These are phyloP conservation scores for Rhodamnia rubescens DNA, from an alignment of 345 rosid genomes.

Conservation along the genomic window DNA sequence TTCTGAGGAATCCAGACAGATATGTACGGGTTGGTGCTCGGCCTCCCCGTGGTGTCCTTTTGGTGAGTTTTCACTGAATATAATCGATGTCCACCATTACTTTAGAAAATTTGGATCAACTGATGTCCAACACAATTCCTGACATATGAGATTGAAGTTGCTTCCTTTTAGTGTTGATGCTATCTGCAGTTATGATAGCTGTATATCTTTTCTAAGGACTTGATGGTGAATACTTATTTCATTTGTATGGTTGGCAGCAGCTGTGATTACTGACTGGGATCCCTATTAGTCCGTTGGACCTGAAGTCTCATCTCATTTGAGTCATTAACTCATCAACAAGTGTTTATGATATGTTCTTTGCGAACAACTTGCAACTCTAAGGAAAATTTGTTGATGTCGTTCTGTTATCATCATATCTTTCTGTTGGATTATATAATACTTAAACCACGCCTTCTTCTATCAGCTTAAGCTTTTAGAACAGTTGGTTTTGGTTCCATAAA, in stretches of 20 bases:
- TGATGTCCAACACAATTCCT: neutral
- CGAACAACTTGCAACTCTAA: neutral
- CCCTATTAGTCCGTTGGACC: neutral
- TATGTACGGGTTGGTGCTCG: constrained; percentile 86
- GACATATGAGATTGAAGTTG: neutral
- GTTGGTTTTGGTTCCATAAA: no score
- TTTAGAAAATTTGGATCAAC: neutral
- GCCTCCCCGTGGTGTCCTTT: constrained; percentile 92
- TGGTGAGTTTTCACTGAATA: constrained; percentile 42
- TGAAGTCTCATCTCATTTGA: neutral
- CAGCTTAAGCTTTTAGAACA: no score
- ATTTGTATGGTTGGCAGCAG: neutral
- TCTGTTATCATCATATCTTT: no score
- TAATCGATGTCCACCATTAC: neutral
- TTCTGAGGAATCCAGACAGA: constrained; percentile 85
- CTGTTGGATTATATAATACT: no score
- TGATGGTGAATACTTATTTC: neutral
- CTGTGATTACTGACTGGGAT: neutral
- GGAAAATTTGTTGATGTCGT: neutral
- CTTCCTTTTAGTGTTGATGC: neutral
- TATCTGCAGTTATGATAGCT: neutral
- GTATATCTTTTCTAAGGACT: neutral
- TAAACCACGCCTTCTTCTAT: no score
- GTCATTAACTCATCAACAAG: neutral
- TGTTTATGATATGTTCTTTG: neutral